Percentiles rank a stretch among this genome's conserved stretches.
Conservation (phyloP, 257 asterid species). For the Penstemon barbatus region DNA sequence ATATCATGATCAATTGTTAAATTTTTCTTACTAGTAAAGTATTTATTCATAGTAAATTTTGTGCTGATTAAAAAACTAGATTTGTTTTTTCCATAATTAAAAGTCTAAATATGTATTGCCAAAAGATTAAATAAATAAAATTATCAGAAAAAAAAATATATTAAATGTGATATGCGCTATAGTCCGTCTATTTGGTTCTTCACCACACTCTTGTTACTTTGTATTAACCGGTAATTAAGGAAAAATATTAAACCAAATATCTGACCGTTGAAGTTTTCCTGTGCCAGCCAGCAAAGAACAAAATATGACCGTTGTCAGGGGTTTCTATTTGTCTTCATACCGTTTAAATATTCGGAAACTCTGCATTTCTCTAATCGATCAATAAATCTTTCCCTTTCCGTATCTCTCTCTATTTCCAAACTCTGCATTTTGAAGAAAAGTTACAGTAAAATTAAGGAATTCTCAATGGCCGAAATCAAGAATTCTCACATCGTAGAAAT, state of each 20-base stretch:
- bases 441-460: background rate
- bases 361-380: slow-evolving; percentile 30
- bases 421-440: background rate
- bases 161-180: no score
- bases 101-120: no score
- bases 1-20: no score
- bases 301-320: slow-evolving; percentile 71
- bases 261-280: slow-evolving; percentile 37
- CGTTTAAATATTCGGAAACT: slow-evolving; percentile 51
- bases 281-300: slow-evolving; percentile 27
- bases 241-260: slow-evolving; percentile 20
- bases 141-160: no score
- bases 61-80: no score
- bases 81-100: no score
- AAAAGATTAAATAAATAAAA: no score
- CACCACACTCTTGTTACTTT: no score
- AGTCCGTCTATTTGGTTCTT: no score
- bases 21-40: no score
- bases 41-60: no score
- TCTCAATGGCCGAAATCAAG: slow-evolving; percentile 59
- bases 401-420: slow-evolving; percentile 12
- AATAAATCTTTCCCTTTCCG: slow-evolving; percentile 19
- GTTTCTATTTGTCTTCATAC: background rate
- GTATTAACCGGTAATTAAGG: background rate
- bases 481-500: slow-evolving; percentile 71